Evolutionary conservation across 73 alveolate genomes (phyloP).

Genomic region (Paramecium biaurelia): DNA sequence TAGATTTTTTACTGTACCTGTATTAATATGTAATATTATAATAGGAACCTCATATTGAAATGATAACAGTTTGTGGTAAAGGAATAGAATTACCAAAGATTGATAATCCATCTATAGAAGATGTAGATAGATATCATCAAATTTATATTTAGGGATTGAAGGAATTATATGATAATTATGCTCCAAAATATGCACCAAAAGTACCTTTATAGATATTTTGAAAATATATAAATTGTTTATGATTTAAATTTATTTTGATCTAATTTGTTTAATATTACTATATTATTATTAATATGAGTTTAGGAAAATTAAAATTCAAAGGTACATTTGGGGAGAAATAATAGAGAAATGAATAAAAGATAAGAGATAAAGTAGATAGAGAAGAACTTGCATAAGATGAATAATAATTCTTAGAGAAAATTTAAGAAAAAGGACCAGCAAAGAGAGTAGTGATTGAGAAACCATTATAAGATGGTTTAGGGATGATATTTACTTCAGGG

Average conservation of each 20-base stretch:
- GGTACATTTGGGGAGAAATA: constrained; percentile 32
- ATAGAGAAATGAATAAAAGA: constrained; percentile 52
- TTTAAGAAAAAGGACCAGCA: constrained; percentile 46
- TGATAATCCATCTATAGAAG: constrained; percentile 56
- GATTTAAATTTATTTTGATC: too few species aligned
- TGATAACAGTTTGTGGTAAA: constrained; percentile 55
- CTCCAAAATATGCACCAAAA: constrained; percentile 44
- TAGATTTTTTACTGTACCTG: constrained; percentile 49
- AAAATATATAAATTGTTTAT: background rate
- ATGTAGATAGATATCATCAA: constrained; percentile 51
- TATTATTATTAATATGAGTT: too few species aligned
- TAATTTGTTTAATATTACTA: too few species aligned
- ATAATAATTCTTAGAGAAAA: constrained; percentile 41
- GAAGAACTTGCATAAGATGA: constrained; percentile 52
- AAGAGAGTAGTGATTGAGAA: constrained; percentile 3
- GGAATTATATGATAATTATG: constrained; percentile 45
- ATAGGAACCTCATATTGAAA: constrained; percentile 46
- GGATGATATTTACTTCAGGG: constrained; percentile 49
- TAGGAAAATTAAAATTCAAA: constrained; percentile 58
- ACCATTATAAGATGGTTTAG: constrained; percentile 58
- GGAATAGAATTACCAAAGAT: constrained; percentile 43
- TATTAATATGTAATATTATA: background rate
- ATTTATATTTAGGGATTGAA: constrained; percentile 31
- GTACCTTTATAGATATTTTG: constrained; percentile 23
- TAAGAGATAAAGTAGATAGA: constrained; percentile 38